phyloP scores from a whole-genome alignment of 768 basidiomycete species.

The Mycena maculata region DNA sequence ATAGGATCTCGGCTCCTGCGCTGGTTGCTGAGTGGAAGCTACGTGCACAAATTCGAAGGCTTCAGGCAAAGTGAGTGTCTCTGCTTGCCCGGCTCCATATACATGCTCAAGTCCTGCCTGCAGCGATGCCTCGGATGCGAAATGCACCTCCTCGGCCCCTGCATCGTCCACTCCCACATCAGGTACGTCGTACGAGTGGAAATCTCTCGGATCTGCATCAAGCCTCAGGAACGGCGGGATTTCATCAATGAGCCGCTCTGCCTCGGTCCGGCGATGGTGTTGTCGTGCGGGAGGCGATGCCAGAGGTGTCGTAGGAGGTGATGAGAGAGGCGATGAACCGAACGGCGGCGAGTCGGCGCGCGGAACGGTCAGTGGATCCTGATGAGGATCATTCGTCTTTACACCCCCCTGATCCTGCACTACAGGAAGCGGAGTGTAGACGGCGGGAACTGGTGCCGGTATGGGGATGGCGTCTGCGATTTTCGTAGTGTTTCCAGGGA shows the following conservation, averaged over 20 bases:
- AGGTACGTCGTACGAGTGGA: no score
- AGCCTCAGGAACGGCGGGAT: background rate
- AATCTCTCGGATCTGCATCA: no score
- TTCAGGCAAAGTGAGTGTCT: background rate
- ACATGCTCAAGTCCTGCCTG: conserved; percentile 6
- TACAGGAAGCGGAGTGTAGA: background rate
- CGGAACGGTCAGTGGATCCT: background rate
- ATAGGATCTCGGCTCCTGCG: conserved; percentile 33
- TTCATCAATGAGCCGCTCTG: conserved; percentile 2
- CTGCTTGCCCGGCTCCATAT: background rate
- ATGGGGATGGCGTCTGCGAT: background rate
- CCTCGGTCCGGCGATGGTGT: background rate
- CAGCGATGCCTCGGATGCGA: background rate
- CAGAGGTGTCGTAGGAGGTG: background rate
- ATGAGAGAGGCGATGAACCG: background rate
- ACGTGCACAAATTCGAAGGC: conserved; percentile 1
- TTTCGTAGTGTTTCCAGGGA: conserved; percentile 36
- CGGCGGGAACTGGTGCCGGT: background rate
- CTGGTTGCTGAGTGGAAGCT: background rate
- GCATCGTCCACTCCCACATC: background rate
- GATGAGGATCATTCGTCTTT: background rate
- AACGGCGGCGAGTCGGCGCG: background rate
- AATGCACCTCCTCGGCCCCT: background rate
- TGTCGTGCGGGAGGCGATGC: background rate
- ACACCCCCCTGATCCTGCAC: background rate